phyloP scores from a whole-genome alignment of 805 yeast genomes.

The Yamadazyma sp. region DNA sequence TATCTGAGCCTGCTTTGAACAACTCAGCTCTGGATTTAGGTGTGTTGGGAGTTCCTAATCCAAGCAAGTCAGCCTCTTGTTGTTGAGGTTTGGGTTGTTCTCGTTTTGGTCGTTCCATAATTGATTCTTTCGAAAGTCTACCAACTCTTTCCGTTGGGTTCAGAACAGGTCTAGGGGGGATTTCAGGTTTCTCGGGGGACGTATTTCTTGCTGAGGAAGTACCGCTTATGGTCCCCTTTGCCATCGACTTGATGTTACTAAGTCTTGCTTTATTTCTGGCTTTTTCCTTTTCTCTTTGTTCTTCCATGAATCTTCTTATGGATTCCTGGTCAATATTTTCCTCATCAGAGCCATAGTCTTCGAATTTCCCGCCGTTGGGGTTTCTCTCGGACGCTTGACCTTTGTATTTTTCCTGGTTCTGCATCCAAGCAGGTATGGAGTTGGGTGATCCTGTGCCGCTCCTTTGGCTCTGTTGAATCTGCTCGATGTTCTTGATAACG shows the following conservation, averaged over 20 bases:
- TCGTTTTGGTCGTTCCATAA: neutral
- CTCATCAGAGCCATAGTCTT: conserved; percentile 49
- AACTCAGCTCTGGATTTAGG: conserved; percentile 22
- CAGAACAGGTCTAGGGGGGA: conserved; percentile 6
- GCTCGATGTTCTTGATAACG: conserved; percentile 60
- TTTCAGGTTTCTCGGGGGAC: conserved; percentile 9
- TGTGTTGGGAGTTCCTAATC: conserved; percentile 15
- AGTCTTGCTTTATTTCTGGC: conserved; percentile 31
- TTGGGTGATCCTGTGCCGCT: conserved; percentile 15
- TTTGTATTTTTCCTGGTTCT: conserved; percentile 47
- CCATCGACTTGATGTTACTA: conserved; percentile 15
- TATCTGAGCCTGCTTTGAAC: conserved; percentile 21
- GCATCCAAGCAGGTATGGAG: conserved; percentile 74
- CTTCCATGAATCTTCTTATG: conserved; percentile 37
- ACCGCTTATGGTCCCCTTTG: conserved; percentile 11
- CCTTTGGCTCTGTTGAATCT: conserved; percentile 42
- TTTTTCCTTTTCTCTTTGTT: conserved; percentile 36
- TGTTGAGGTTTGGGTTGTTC: conserved; percentile 5
- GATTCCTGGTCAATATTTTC: conserved; percentile 46
- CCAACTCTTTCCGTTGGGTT: neutral
- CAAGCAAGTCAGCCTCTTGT: neutral
- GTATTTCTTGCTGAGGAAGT: conserved; percentile 4
- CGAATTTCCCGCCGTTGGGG: conserved; percentile 34
- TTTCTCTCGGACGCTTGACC: conserved; percentile 35
- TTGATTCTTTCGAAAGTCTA: too few relatives aligned